Base-by-base conservation (phyloP, 148 eudicot genomes). In the Rheum nobile region DNA sequence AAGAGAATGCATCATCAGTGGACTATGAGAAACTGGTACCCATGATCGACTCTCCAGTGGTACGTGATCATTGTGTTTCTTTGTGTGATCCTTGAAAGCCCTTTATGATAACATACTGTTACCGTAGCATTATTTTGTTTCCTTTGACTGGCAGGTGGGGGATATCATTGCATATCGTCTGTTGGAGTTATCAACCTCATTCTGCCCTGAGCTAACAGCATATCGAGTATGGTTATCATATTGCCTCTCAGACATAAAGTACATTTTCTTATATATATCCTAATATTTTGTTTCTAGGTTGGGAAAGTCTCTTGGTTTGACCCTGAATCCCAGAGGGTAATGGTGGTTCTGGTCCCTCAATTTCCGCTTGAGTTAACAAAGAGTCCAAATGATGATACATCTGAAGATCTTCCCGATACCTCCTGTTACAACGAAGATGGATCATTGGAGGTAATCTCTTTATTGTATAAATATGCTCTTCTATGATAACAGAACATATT, bases 91-190 rank as follows among this genome's bases (percentile, higher is more conserved):
- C 26, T 50, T 50, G n/a, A 6, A 50, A 4, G n/a, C n/a, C 57
- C 26, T 50, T 50, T n/a, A 41, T 41, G 43, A 41, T 41, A 41
- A 50, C 57, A 50, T 4, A 22, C 8, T 46, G 6, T 48, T 50
- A 11, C 35, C 12, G 34, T 59, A 28, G 28, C 57, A 31, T 65
- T 22, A 14, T 31, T 16, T 65, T 65, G 39, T 65, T 32, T 32
- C n/a, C 32, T 28, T 29, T 61, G 67, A 12, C 9, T 55, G 77
- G 77, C 87, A 96, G 99, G 91, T 81, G 79, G 97, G 96, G 75
- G 94, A 92, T 75, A 69, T 87, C 72, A 81, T 96, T 84, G 99
- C 96, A 75, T 96, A 96, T 79, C 97, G 97, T 17, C 71, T 92
- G 29, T 78, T 96, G 82, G 99, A 91, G 80, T 82, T 96, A 73